phyloP scores from a whole-genome alignment of 179 eudicot genomes.

The Spinacia oleracea region DNA sequence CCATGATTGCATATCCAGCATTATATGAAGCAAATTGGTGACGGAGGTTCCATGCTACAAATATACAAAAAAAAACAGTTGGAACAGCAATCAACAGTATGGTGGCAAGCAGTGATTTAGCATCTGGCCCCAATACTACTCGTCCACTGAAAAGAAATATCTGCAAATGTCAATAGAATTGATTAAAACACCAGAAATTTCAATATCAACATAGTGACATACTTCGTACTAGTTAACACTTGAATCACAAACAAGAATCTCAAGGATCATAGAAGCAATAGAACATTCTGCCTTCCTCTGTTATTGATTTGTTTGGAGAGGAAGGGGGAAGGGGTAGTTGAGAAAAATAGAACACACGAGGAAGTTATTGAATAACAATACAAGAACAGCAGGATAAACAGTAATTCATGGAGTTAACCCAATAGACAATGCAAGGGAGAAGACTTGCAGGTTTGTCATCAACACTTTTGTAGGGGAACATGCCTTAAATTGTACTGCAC shows the following conservation, averaged over 20 bases:
- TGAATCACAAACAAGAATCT: background rate
- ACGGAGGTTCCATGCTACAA: conserved; percentile 44
- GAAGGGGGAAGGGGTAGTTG: background rate
- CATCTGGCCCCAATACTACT: conserved; percentile 41
- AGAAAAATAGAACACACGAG: background rate
- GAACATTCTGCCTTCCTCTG: background rate
- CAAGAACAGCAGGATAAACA: background rate
- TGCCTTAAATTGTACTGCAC: background rate
- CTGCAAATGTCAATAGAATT: conserved; percentile 26
- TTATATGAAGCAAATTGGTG: conserved; percentile 38
- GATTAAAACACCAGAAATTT: background rate
- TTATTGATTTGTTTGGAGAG: background rate
- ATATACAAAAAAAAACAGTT: conserved; percentile 33
- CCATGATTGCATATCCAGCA: conserved; percentile 43
- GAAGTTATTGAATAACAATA: background rate
- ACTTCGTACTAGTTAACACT: background rate
- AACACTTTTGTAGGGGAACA: background rate
- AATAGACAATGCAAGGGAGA: background rate
- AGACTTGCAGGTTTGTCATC: background rate
- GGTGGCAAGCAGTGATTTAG: conserved; percentile 35
- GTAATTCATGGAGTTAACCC: background rate
- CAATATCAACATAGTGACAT: background rate
- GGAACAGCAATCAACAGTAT: conserved; percentile 35
- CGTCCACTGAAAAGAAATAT: conserved; percentile 38
- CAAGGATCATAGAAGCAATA: background rate